Evolutionary conservation across 495 filamentous ascomycete species (phyloP), one percentile per base, ranked within the genome.

Genomic region (Penicillium longicatenatum): DNA sequence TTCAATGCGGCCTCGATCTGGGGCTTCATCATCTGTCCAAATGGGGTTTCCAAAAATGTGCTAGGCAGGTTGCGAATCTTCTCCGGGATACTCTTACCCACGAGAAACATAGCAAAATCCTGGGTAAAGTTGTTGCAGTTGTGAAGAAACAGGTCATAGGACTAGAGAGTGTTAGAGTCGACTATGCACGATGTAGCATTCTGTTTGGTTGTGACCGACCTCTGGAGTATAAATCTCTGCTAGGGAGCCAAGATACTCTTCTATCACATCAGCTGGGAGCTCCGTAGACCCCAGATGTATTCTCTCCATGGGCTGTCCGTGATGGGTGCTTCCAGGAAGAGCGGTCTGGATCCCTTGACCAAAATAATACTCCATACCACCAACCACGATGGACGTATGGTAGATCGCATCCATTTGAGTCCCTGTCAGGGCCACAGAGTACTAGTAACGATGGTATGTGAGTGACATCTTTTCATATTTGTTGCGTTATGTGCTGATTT

Each of bases 61-160:
- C 89, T 84, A 19, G 94, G 94, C 58, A 98, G 83, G 54, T 88
- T 90, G n/a, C 84, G 84, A 59, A 98, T 98, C 58, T 95, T 88
- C 0, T 84, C 81, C 11, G 94, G 94, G 57, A 98, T 97, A 10
- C 89, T 86, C 64, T 85, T 89, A 20, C 94, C 93, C n/a, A 96
- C 75, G 2, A 98, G 78, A 56, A 98, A 97, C 77, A 88, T 96
- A 46, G 89, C 75, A 61, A 98, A 84, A 59, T 98, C 94, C 66
- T 98, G 93, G 5, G 91, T 89, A 71, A 98, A 98, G 77, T 98
- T 98, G 75, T 98, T 98, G 82, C 94, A 97, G 67, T 98, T 98
- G 66, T 97, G 93, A 37, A 88, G 77, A 70, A 91, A 91, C 3
- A 96, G 78, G 69, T 96, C 90, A 65, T 97, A 97, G 0, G 89